phyloP scores from a whole-genome alignment of 148 eudicot genomes.

The Simmondsia chinensis region DNA sequence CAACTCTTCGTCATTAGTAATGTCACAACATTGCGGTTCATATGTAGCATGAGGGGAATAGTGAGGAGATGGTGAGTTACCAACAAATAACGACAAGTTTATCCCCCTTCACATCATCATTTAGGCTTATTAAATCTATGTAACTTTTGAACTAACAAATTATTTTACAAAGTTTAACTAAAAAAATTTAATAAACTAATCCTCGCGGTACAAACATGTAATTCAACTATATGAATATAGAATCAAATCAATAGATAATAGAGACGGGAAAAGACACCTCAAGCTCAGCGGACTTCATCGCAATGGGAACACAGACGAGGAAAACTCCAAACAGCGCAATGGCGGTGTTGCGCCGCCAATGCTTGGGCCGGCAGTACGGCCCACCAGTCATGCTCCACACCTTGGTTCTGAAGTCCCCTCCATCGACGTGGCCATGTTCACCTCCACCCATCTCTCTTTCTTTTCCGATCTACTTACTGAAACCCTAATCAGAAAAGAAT shows the following conservation, averaged over 20 bases:
- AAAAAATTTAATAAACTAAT: too few species aligned
- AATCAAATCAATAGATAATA: not conserved
- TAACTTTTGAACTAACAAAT: too few species aligned
- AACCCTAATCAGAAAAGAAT: slow-evolving; percentile 1
- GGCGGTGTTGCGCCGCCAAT: slow-evolving; percentile 95
- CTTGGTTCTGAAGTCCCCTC: slow-evolving; percentile 67
- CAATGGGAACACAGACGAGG: slow-evolving; percentile 80
- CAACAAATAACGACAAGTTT: too few species aligned
- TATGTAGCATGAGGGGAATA: too few species aligned
- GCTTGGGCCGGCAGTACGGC: slow-evolving; percentile 72
- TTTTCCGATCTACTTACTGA: slow-evolving; percentile 3
- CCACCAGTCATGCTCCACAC: slow-evolving; percentile 96
- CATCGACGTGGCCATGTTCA: slow-evolving; percentile 44
- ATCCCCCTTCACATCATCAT: too few species aligned
- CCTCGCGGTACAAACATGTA: too few species aligned
- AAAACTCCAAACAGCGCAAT: slow-evolving; percentile 70
- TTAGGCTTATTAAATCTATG: too few species aligned
- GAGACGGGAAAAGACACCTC: slow-evolving; percentile 36
- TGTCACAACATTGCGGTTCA: too few species aligned
- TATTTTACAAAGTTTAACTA: too few species aligned
- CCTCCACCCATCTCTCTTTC: slow-evolving; percentile 47
- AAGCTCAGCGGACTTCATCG: slow-evolving; percentile 79
- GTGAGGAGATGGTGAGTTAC: too few species aligned
- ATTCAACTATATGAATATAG: too few species aligned
- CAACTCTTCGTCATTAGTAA: too few species aligned